A percentile compares a stretch with the other conserved stretches of the same genome.
Evolutionary conservation across 306 rosid species (phyloP).

Genomic region (Quercus gilva): DNA sequence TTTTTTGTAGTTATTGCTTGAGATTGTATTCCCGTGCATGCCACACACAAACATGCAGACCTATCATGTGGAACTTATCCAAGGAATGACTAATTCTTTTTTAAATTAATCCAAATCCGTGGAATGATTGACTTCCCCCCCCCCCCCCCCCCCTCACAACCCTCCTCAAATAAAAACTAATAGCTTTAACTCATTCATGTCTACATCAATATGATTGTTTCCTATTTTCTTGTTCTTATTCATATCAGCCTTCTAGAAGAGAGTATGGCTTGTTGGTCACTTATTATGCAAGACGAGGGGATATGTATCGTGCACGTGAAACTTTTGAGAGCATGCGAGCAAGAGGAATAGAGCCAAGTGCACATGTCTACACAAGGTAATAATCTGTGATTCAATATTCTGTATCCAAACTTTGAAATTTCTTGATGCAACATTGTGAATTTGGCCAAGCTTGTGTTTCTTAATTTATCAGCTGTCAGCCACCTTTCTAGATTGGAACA

Average conservation of each 20-base stretch:
- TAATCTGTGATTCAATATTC: conserved; percentile 3
- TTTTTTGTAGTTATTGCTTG: neutral
- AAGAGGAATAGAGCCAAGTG: conserved; percentile 88
- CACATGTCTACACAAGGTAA: conserved; percentile 92
- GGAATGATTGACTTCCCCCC: neutral
- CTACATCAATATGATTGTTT: neutral
- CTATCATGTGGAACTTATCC: neutral
- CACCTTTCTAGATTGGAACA: conserved; percentile 4
- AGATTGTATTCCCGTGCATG: neutral
- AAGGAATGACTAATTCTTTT: neutral
- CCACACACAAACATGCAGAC: neutral
- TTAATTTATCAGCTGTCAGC: conserved; percentile 1
- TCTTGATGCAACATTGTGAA: conserved; percentile 17
- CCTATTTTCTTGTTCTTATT: conserved; percentile 18
- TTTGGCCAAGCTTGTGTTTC: neutral
- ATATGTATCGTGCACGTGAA: conserved; percentile 91
- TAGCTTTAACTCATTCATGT: neutral
- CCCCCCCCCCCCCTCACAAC: too few species aligned
- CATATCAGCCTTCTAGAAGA: conserved; percentile 82
- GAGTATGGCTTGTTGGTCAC: conserved; percentile 93
- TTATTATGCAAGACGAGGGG: conserved; percentile 92
- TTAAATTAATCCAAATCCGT: neutral
- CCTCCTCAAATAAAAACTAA: neutral
- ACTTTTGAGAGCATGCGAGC: conserved; percentile 95
- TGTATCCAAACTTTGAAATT: conserved; percentile 13